These are phyloP conservation scores for Entophlyctis helioformis DNA, from an alignment of 192 early-diverging fungal genomes.

Conservation along the genomic window DNA sequence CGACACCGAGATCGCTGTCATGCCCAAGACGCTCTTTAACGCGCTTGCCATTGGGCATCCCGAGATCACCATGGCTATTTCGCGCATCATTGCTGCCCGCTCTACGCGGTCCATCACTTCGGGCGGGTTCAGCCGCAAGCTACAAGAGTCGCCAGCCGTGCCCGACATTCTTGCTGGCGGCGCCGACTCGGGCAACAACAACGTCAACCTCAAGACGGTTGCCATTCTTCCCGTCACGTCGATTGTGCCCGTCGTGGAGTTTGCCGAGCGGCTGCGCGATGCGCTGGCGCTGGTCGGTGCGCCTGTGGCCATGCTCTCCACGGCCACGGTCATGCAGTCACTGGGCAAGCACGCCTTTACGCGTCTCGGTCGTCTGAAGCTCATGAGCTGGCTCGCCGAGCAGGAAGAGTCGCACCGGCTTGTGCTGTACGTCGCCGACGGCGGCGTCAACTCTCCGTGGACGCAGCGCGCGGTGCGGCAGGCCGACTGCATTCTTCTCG, in stretches of 20 bases:
- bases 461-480: slow-evolving; percentile 92
- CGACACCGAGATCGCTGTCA: slow-evolving; percentile 88
- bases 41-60: slow-evolving; percentile 81
- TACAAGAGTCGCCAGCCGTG: too few species aligned
- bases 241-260: slow-evolving; percentile 73
- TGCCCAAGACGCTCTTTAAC: slow-evolving; percentile 92
- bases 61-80: slow-evolving; percentile 82
- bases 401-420: slow-evolving; percentile 80
- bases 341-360: slow-evolving; percentile 88
- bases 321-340: slow-evolving; percentile 60
- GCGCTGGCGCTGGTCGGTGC: slow-evolving; percentile 62
- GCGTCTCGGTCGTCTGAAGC: slow-evolving; percentile 82
- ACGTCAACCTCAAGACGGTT: slow-evolving; percentile 89
- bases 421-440: slow-evolving; percentile 92
- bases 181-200: slow-evolving; percentile 39
- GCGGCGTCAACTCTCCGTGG: slow-evolving; percentile 81
- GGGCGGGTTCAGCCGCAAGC: too few species aligned
- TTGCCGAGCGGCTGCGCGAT: slow-evolving; percentile 69
- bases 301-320: slow-evolving; percentile 65
- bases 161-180: slow-evolving; percentile 3
- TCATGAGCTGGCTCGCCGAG: slow-evolving; percentile 86
- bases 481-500: slow-evolving; percentile 90
- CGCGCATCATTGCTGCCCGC: slow-evolving; percentile 75
- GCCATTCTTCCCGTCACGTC: slow-evolving; percentile 79
- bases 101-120: slow-evolving; percentile 2